Evolutionary conservation across 345 rosid species (phyloP).

Genomic region (Punica granatum): DNA sequence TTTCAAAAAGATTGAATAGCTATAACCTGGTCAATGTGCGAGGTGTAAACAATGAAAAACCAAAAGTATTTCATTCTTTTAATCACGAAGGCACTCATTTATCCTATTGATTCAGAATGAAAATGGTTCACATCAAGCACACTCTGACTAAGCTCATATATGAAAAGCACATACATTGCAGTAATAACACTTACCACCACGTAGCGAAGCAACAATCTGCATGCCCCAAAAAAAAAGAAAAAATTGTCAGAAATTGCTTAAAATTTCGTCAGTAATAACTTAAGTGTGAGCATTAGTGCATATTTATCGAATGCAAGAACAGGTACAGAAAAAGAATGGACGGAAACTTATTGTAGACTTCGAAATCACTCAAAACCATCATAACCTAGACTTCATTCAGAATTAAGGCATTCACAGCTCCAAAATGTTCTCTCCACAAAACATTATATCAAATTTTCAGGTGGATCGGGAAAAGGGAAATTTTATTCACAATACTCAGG

Average conservation of each 20-base stretch:
- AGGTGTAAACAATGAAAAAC: not conserved
- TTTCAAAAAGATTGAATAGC: not conserved
- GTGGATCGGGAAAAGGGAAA: not conserved
- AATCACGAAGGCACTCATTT: no score
- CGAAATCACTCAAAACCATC: not conserved
- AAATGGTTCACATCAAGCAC: not conserved
- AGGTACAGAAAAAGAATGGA: no score
- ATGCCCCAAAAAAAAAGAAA: not conserved
- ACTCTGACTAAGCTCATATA: not conserved
- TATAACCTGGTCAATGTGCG: not conserved
- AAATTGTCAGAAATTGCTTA: slow-evolving; percentile 4
- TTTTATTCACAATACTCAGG: not conserved
- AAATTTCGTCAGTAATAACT: not conserved
- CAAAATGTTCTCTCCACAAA: not conserved
- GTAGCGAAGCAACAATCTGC: slow-evolving; percentile 34
- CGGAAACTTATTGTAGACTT: not conserved
- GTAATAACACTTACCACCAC: slow-evolving; percentile 18
- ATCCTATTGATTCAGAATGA: not conserved
- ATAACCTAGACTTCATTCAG: no score
- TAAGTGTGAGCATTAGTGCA: no score
- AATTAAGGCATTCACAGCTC: no score
- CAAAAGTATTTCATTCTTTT: not conserved
- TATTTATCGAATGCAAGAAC: no score
- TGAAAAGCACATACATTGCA: not conserved
- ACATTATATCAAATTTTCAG: not conserved